phyloP scores from a whole-genome alignment of 495 filamentous ascomycete genomes.

The Bombardia bombarda region DNA sequence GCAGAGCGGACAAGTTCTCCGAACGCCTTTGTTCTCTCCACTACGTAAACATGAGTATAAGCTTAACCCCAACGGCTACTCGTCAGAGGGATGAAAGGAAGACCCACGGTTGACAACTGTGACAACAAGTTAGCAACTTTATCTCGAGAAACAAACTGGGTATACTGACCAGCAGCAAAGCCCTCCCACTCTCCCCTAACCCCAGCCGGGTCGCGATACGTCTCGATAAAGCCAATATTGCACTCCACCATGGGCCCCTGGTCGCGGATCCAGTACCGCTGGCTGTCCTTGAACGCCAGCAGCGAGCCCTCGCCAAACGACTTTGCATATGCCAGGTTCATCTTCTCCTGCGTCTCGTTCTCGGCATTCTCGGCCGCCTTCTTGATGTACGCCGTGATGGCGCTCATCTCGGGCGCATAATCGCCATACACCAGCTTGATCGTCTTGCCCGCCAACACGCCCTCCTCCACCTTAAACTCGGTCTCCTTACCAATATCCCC shows the following conservation, averaged over 20 bases:
- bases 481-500: constrained; percentile 62
- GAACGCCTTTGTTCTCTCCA: constrained; percentile 88
- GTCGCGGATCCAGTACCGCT: constrained; percentile 88
- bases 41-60: constrained; percentile 7
- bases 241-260: constrained; percentile 82
- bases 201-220: constrained; percentile 89
- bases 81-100: background rate
- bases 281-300: constrained; percentile 80
- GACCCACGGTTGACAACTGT: constrained; percentile 45
- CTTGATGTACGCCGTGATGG: constrained; percentile 60
- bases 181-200: constrained; percentile 97
- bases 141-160: no score
- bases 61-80: background rate
- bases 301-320: constrained; percentile 83
- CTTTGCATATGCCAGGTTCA: constrained; percentile 75
- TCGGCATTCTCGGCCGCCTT: constrained; percentile 68
- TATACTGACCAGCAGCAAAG: constrained; percentile 56
- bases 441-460: constrained; percentile 56
- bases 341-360: constrained; percentile 77
- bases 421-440: constrained; percentile 76
- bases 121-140: no score
- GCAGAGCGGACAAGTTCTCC: constrained; percentile 74
- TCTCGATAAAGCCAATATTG: constrained; percentile 94
- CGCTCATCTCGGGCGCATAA: constrained; percentile 70
- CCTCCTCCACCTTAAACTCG: constrained; percentile 57